Conservation (phyloP, 805 yeast genomes). For the Suhomyces pyralidae region DNA sequence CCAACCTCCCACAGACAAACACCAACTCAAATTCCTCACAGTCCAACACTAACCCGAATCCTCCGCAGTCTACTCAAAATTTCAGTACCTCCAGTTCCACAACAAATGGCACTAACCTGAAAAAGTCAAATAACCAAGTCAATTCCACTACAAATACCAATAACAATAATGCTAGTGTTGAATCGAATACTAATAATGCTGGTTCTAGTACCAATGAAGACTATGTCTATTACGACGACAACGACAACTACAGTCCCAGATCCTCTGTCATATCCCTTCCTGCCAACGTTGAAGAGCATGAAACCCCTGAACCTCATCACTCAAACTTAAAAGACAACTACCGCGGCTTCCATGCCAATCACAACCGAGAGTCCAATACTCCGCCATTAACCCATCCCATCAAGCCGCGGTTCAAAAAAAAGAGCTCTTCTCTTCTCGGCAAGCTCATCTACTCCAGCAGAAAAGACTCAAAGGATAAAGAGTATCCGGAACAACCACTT, state of each 20-base stretch:
- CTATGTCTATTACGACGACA: neutral
- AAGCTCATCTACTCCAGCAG: conserved; percentile 36
- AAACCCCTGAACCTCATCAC: neutral
- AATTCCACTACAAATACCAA: too few species aligned
- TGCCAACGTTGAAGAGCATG: neutral
- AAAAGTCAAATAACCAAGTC: too few species aligned
- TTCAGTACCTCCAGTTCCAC: too few species aligned
- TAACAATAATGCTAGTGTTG: neutral
- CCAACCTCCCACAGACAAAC: neutral
- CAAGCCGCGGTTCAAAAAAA: conserved; percentile 43
- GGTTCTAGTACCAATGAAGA: neutral
- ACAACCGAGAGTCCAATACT: conserved; percentile 28
- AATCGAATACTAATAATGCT: neutral
- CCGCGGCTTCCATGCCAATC: conserved; percentile 40
- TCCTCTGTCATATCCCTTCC: conserved; percentile 10
- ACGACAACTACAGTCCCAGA: conserved; percentile 12
- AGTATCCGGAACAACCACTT: neutral
- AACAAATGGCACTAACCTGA: too few species aligned
- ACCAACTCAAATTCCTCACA: too few species aligned
- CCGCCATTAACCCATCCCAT: conserved; percentile 52
- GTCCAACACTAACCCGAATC: too few species aligned
- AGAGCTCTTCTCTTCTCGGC: conserved; percentile 36
- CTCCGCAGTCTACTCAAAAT: too few species aligned
- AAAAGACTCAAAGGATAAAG: conserved; percentile 20
- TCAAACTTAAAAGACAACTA: conserved; percentile 23